Base-by-base conservation (phyloP, 2,329 filamentous ascomycete genomes). In the Pseudogymnoascus sp. region DNA sequence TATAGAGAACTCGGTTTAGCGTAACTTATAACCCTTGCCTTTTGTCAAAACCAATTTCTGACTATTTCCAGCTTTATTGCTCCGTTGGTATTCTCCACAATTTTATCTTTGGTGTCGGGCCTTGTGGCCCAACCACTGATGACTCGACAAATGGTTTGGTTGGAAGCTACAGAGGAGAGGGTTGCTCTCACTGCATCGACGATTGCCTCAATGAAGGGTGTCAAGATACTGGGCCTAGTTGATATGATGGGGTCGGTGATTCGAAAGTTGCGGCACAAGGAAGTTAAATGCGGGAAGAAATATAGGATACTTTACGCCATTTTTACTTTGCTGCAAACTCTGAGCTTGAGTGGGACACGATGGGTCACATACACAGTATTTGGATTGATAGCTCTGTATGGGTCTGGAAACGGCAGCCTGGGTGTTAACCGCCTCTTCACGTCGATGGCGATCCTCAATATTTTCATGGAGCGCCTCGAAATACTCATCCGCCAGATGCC, bases 181-280 rank as follows among this genome's bases (percentile, higher is more conserved):
- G 73, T 80, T 31, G 72, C 74, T 1, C 69, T 74, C 29, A 78
- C 76, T 0, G 73, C 76, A 6, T 71, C 69, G n/a, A 76, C 77
- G 69, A 71, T 80, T 1, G 69, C 68, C 3, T 72, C 74, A 10
- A 79, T 80, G 66, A 79, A 79, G 63, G 73, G 74, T 1, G 70
- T 80, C 62, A 80, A 79, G 59, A 78, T 80, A 74, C 75, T 75
- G 67, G 78, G 78, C 0, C 66, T 79, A 3, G 71, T 70, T 0
- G 70, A 73, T 26, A 72, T 70, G 13, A 68, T 78, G 21, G 50
- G 50, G 1, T 56, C 50, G 6, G n/a, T 21, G 26, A 56, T 56
- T 10, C 26, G 29, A 19, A 56, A 19, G 33, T 56, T 56, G 50
- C 26, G 50, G 2, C 50, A 56, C 10, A 56, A 56, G 14, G 50